Conservation (phyloP, 1,284 basidiomycete species). For the Fomitopsis pinicola region DNA sequence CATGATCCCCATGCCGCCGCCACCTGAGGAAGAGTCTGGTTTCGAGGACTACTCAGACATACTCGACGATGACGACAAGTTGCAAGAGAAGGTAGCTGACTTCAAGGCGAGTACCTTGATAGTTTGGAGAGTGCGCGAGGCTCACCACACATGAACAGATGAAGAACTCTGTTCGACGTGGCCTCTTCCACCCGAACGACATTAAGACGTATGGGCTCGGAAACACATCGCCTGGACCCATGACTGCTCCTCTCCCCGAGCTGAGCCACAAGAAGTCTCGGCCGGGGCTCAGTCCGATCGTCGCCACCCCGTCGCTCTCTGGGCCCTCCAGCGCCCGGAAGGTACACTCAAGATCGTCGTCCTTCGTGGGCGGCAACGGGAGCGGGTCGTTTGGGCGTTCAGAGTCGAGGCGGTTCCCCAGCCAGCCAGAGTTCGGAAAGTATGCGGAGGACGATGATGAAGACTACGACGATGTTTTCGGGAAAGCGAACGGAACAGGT, state of each 20-base stretch:
- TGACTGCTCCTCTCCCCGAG: conserved; percentile 58
- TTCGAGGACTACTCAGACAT: conserved; percentile 91
- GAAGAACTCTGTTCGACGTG: conserved; percentile 66
- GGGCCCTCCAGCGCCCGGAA: conserved; percentile 16
- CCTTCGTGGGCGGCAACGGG: conserved; percentile 38
- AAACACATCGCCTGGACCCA: conserved; percentile 47
- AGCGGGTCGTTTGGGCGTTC: conserved; percentile 59
- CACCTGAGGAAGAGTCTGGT: conserved; percentile 51
- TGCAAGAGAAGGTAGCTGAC: conserved; percentile 75
- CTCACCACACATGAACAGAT: conserved; percentile 34
- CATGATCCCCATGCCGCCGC: conserved; percentile 55
- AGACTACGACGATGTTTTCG: conserved; percentile 91
- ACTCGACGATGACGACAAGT: conserved; percentile 66
- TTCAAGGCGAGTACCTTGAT: conserved; percentile 57
- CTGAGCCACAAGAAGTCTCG: conserved; percentile 44
- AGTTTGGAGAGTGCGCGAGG: not conserved
- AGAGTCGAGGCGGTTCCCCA: conserved; percentile 50
- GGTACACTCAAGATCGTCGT: conserved; percentile 46
- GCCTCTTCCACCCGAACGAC: conserved; percentile 85
- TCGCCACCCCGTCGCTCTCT: conserved; percentile 13
- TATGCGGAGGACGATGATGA: conserved; percentile 83
- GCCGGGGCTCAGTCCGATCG: conserved; percentile 39
- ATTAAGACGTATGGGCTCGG: conserved; percentile 66
- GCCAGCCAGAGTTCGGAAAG: conserved; percentile 67
- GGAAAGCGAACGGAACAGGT: conserved; percentile 64